Evolutionary conservation across 768 basidiomycete genomes (phyloP), one percentile per base, ranked within the genome.

Genomic region (Termitomyces eurrhizus): DNA sequence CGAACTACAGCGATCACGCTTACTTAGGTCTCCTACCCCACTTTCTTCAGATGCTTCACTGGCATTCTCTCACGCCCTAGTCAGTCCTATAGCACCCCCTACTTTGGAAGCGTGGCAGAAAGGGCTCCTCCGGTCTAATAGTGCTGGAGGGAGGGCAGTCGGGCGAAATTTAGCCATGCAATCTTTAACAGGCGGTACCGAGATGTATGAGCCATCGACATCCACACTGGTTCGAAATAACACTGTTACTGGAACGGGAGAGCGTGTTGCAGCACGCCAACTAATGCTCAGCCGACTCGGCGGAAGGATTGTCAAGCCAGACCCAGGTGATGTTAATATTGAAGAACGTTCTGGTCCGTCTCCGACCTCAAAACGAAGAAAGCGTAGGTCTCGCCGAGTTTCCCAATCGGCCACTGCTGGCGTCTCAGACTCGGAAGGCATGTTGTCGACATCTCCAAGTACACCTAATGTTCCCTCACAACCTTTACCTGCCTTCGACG

Each of bases 71-170:
- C 78, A 87, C 7, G 87, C 86, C 3, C 88, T 90, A 18, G 71
- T 85, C 66, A 87, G 88, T 4, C 88, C 90, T n/a, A 73, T 85
- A 66, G 64, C 69, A 42, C 72, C 89, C 39, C 92, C 92, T 0
- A 84, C 90, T 4, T 78, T 96, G 7, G 89, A 92, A 67, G 90
- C 88, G 24, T 75, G 95, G 41, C 87, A 88, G 69, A 84, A 79
- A 67, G 88, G 89, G 16, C 82, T 97, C 3, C 87, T 92, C 68
- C 87, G 95, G 21, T 95, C 95, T 2, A 95, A 95, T 70, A 95
- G 94, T 68, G 92, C 91, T n/a, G 90, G 89, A 24, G 82, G 89
- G 56, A 64, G 64, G 54, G 83, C 88, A 68, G 86, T 85, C 35
- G 76, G 77, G 36, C 77, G 90, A 51, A 82, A 84, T 66, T 76